Conservation (phyloP, 257 asterid genomes). For the Solanum chmielewskii region DNA sequence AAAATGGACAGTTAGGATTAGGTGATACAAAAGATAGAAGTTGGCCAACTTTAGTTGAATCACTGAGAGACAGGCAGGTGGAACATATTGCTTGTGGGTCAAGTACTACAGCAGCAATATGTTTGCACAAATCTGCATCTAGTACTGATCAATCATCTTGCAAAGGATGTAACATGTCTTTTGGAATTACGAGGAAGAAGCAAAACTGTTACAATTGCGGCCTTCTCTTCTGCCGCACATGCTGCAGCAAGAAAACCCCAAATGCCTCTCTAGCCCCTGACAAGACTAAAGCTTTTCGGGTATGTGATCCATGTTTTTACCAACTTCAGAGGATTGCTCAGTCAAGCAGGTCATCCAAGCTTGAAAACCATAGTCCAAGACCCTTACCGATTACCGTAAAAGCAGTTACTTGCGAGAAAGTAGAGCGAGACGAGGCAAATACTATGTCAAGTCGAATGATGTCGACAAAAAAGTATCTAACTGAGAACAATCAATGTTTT, state of each 20-base stretch:
- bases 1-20: constrained; percentile 39
- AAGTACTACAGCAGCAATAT: constrained; percentile 35
- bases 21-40: constrained; percentile 34
- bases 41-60: constrained; percentile 33
- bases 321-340: constrained; percentile 15
- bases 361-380: constrained; percentile 19
- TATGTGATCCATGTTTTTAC: constrained; percentile 31
- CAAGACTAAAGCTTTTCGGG: constrained; percentile 26
- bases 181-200: constrained; percentile 36
- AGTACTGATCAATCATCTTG: constrained; percentile 37
- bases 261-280: constrained; percentile 40
- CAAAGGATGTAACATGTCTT: constrained; percentile 28
- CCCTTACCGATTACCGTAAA: constrained; percentile 9
- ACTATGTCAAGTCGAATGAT: constrained; percentile 14
- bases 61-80: constrained; percentile 27
- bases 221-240: constrained; percentile 25
- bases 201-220: constrained; percentile 48
- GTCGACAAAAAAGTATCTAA: constrained; percentile 4
- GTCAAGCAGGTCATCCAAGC: constrained; percentile 3
- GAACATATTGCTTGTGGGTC: constrained; percentile 36
- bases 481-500: constrained; percentile 6
- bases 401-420: constrained; percentile 10
- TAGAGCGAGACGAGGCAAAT: constrained; percentile 11
- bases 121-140: constrained; percentile 35
- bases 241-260: constrained; percentile 31